Evolutionary conservation across 176 grass and related monocot species (phyloP).

Genomic region (Musa beccarii): DNA sequence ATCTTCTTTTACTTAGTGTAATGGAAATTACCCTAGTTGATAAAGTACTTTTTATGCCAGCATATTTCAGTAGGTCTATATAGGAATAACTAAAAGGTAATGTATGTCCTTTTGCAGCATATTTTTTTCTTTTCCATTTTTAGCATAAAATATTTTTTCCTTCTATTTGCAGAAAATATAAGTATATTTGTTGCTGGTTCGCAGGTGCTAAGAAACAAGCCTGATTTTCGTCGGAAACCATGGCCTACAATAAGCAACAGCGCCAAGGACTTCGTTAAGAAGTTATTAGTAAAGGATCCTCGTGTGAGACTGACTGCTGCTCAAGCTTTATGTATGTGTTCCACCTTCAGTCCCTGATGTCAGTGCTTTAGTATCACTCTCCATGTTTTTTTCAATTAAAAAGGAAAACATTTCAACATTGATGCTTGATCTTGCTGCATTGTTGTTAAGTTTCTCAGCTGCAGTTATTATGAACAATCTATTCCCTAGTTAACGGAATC

Average conservation of each 20-base stretch:
- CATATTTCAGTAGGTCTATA: too few relatives aligned
- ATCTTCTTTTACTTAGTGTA: too few relatives aligned
- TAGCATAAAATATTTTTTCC: slow-evolving; percentile 3
- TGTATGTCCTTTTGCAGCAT: background rate
- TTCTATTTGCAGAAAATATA: slow-evolving; percentile 10
- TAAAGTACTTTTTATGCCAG: too few relatives aligned
- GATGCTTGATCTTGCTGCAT: background rate
- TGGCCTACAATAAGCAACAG: slow-evolving; percentile 74
- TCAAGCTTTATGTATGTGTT: slow-evolving; percentile 89
- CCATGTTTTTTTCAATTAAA: background rate
- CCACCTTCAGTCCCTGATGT: background rate
- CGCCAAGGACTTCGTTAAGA: slow-evolving; percentile 94
- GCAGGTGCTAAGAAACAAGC: slow-evolving; percentile 92
- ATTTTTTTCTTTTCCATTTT: background rate
- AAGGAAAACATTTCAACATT: background rate
- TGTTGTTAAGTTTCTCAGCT: background rate
- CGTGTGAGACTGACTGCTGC: slow-evolving; percentile 90
- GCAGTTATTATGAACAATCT: background rate
- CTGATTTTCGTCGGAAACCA: slow-evolving; percentile 89
- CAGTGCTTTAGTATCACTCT: background rate
- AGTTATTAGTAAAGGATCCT: slow-evolving; percentile 85
- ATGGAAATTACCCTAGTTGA: too few relatives aligned
- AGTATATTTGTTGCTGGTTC: slow-evolving; percentile 18
- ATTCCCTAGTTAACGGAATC: background rate
- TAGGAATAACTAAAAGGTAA: background rate